Evolutionary conservation across 2,329 filamentous ascomycete genomes (phyloP).

Genomic region (Diaporthe caulivora): DNA sequence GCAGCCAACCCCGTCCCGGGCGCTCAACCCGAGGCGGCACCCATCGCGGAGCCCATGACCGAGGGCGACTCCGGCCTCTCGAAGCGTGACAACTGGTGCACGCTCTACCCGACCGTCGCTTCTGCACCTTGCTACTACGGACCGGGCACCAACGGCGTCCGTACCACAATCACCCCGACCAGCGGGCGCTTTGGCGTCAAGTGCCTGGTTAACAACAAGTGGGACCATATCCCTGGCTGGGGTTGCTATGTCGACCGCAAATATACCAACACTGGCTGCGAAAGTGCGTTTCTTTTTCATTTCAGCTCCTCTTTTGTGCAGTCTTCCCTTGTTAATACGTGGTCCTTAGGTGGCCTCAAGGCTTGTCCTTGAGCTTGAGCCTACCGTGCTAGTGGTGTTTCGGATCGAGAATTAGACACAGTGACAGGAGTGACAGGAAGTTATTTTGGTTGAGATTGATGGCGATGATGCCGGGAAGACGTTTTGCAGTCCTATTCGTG

Average conservation of each 20-base stretch:
- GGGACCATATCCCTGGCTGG: constrained; percentile 18
- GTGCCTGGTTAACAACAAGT: constrained; percentile 13
- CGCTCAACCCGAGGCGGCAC: not conserved
- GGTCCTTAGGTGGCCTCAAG: not conserved
- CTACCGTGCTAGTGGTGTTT: not conserved
- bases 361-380: not conserved
- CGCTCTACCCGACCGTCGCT: constrained; percentile 3
- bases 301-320: not conserved
- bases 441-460: too few species aligned
- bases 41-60: not conserved
- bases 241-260: constrained; percentile 22
- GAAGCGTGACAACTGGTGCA: constrained; percentile 22
- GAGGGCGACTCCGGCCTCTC: constrained; percentile 8
- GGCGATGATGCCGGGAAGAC: too few species aligned
- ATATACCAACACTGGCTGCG: constrained; percentile 19
- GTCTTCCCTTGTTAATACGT: not conserved
- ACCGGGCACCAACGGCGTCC: constrained; percentile 6
- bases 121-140: constrained; percentile 17
- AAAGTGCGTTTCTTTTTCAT: not conserved
- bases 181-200: constrained; percentile 20
- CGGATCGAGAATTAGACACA: too few species aligned
- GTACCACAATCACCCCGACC: constrained; percentile 11
- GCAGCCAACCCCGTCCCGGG: constrained; percentile 10
- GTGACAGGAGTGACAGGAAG: too few species aligned
- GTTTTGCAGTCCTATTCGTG: too few species aligned